Evolutionary conservation across 179 eudicot genomes (phyloP).

Genomic region (Beta macrorhiza): DNA sequence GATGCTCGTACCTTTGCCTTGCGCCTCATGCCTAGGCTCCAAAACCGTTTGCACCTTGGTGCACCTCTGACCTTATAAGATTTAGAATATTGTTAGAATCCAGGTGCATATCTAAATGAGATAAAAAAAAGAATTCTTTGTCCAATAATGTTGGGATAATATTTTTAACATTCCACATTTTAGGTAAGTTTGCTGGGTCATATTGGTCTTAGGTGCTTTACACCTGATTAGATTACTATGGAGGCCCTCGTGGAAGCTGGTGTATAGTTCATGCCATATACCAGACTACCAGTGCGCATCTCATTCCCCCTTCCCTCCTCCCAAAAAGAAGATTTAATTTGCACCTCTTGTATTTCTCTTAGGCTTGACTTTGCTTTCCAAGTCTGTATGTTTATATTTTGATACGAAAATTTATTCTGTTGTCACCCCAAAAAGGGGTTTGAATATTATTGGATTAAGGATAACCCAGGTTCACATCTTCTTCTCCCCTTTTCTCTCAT

Average conservation of each 20-base stretch:
- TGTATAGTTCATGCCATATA: no score
- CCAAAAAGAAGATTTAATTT: not conserved
- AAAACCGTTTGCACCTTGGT: no score
- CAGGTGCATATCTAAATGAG: not conserved
- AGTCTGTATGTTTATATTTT: not conserved
- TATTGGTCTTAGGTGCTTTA: no score
- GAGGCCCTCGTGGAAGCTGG: no score
- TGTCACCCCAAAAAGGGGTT: not conserved
- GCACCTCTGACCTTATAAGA: no score
- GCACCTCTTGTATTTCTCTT: not conserved
- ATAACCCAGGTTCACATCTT: not conserved
- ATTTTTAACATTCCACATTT: no score
- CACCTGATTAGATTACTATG: no score
- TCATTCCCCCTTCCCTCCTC: not conserved
- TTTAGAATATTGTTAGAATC: not conserved
- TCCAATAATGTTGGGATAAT: not conserved
- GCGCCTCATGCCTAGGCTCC: no score
- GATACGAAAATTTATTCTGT: not conserved
- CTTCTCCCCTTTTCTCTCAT: not conserved
- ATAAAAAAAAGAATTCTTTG: not conserved
- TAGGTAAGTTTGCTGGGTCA: no score
- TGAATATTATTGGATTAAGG: not conserved
- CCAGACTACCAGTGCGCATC: not conserved
- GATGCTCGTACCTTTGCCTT: no score
- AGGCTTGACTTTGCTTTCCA: not conserved